These are phyloP conservation scores for Termitomyces sp. DNA, from an alignment of 768 basidiomycete species.

Conservation along the genomic window DNA sequence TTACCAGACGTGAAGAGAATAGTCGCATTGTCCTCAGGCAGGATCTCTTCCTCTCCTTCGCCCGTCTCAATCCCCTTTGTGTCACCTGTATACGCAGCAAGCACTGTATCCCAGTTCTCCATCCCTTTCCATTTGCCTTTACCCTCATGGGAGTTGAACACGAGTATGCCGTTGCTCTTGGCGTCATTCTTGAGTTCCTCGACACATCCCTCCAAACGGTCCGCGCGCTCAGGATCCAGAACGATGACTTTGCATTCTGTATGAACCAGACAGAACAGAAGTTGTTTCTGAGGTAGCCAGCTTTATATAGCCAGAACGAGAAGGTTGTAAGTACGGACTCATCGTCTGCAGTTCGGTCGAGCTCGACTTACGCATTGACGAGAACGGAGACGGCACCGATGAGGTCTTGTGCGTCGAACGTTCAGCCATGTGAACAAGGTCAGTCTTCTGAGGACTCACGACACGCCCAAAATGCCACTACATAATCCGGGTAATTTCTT, in stretches of 20 bases:
- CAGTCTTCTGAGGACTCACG: constrained; percentile 21
- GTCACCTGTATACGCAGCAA: constrained; percentile 27
- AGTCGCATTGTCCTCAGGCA: constrained; percentile 42
- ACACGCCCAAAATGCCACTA: constrained; percentile 44
- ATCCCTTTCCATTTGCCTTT: constrained; percentile 38
- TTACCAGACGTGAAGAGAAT: constrained; percentile 51
- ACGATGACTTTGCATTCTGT: constrained; percentile 39
- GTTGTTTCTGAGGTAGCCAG: constrained; percentile 34
- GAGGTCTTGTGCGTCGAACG: constrained; percentile 21
- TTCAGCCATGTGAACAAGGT: not conserved
- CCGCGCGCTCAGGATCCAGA: constrained; percentile 40
- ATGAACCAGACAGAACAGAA: constrained; percentile 39
- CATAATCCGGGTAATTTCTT: constrained; percentile 42
- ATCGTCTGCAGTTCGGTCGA: not conserved
- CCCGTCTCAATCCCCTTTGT: constrained; percentile 18
- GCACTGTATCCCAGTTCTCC: constrained; percentile 28
- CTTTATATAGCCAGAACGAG: constrained; percentile 10
- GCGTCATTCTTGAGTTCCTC: constrained; percentile 22
- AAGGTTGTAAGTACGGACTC: not conserved
- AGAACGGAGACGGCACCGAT: constrained; percentile 45
- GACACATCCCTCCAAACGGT: constrained; percentile 24
- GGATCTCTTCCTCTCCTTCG: constrained; percentile 24
- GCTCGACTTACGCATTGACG: constrained; percentile 35
- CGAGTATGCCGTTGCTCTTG: constrained; percentile 32
- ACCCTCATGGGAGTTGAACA: constrained; percentile 28